Conservation (phyloP, 495 filamentous ascomycete genomes). For the Penicillium odoratum region DNA sequence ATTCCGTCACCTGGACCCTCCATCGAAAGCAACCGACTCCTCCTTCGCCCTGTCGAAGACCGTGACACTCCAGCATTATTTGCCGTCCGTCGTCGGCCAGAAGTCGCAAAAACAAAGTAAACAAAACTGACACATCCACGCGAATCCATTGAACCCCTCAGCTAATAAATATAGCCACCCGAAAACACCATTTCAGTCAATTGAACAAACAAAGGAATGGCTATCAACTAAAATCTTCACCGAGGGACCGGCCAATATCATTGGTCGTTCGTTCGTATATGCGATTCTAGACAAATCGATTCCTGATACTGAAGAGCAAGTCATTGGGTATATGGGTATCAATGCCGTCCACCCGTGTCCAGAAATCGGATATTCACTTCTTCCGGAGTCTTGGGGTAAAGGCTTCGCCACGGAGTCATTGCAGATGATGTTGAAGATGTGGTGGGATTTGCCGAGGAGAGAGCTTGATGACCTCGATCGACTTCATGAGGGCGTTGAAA, state of each 20-base stretch:
- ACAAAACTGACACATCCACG: neutral
- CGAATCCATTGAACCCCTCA: neutral
- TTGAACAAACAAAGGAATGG: constrained; percentile 25
- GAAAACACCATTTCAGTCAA: constrained; percentile 21
- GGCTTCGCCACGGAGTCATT: constrained; percentile 38
- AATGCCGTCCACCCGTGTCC: constrained; percentile 23
- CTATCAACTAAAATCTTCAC: constrained; percentile 20
- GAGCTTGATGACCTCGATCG: neutral
- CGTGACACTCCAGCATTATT: constrained; percentile 17
- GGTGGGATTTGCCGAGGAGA: constrained; percentile 22
- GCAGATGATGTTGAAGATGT: constrained; percentile 23
- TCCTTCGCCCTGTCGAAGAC: constrained; percentile 22
- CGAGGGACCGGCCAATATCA: constrained; percentile 15
- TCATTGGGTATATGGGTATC: constrained; percentile 27
- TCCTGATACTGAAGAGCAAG: constrained; percentile 9
- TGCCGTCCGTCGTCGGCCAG: constrained; percentile 19
- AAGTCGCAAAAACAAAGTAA: constrained; percentile 26
- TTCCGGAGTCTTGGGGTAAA: constrained; percentile 32
- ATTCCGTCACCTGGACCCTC: constrained; percentile 12
- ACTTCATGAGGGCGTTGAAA: constrained; percentile 9
- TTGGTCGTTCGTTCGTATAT: constrained; percentile 24
- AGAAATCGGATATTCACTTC: constrained; percentile 34
- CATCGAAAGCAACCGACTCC: constrained; percentile 23
- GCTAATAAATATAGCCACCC: constrained; percentile 15
- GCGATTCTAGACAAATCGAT: constrained; percentile 26